Base-by-base conservation (phyloP, 2,329 filamentous ascomycete species). In the Chalaropsis thielavioides region DNA sequence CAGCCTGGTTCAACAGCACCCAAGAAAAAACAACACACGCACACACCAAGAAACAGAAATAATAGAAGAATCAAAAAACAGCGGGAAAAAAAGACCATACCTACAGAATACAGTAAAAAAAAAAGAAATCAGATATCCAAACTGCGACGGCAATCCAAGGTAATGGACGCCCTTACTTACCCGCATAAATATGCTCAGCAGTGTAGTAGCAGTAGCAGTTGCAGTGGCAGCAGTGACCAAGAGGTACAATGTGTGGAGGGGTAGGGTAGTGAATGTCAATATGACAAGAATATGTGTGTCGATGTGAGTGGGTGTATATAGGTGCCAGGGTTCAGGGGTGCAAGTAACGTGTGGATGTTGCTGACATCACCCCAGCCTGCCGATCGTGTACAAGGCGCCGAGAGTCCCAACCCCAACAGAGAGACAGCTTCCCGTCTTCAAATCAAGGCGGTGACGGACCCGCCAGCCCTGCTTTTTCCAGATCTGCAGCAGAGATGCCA, bases 401-500 rank as follows among this genome's bases (percentile, higher is more conserved):
- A 56, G 24, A 7, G 24, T 19, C 22, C 15, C 51, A 15, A 11
- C 5, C 17, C 15, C 19, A 22, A 54, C 19, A 19, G 19, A 15
- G 10, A 24, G 24, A n/a, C 24, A 54, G 31, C 6, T 6, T 6
- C 31, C 31, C 10, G 31, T 8, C 54, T 35, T 19, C 10, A 68
- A 63, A 46, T 64, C 43, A 67, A 35, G 63, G 65, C 46, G 49
- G 60, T 2, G 60, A 46, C 27, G 63, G 35, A 2, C 49, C 60
- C 31, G 62, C 27, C 10, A 67, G 38, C n/a, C 65, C 65, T 31
- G 65, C 61, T 59, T 67, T 67, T 54, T 67, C 65, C 58, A 63
- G 49, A 49, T 67, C 64, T 7, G 75, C 75, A 13, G 76, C 76
- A 5, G 76, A 75, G 3, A 75, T 75, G 44, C 77, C 77, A 51